Evolutionary conservation across 345 rosid genomes (phyloP), one percentile per base, ranked within the genome.

Genomic region (Salix caprea): DNA sequence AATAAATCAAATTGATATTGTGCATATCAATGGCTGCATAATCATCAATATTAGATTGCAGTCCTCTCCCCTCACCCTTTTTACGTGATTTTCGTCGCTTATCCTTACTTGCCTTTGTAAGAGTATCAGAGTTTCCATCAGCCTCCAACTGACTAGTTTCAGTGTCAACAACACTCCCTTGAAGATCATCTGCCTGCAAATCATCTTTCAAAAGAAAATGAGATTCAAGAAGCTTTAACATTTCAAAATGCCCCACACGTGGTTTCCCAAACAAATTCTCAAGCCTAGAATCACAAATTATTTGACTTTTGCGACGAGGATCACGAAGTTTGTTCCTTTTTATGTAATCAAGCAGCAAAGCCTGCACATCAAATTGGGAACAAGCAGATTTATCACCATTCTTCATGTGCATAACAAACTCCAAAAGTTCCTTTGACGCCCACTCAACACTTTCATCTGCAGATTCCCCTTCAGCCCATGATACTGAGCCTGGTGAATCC

Each of bases 361-460:
- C 90, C 74, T 92, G 98, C 34, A 94, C 95, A 72, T 94, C 97
- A 78, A 89, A 87, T 75, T 87, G 92, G 74, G 98, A 91, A 79
- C 89, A 83, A 75, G 85, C 85, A 74, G 98, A 92, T 79, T 79
- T 86, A 78, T 94, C 95, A 37, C 98, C 99, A 77, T 89, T 85
- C 85, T 86, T 91, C 99, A 96, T 92, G 87, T 96, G 97, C 85
- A 82, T 86, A 67, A 96, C 93, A 79, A 96, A 84, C 73, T 96
- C 97, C 89, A 96, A 81, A 67, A 96, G 98, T 84, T 92, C 99
- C 79, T 89, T 91, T 52, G 99, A 92, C 65, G 97, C 99, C 99
- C 99, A 96, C 74, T 92, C 92, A 73, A 65, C 50, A 74, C 78
- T 78, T 72, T 85, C 95, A 80, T 76, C 85, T 6, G 65, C 40